Base-by-base conservation (phyloP, 257 asterid genomes). In the Sherardia arvensis region DNA sequence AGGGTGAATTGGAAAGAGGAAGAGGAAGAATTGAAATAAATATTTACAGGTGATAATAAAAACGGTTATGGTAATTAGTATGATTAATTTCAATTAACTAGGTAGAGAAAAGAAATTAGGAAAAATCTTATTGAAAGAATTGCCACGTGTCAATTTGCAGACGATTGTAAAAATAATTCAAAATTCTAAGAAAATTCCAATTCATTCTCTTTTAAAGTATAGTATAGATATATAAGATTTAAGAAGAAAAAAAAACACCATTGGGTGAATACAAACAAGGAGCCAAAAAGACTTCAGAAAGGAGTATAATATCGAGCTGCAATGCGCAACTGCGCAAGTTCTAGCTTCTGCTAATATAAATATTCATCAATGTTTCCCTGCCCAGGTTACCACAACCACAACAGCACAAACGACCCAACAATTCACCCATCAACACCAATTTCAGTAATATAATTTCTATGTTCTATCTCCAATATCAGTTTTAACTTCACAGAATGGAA, bases 401-500 rank as follows among this genome's bases (percentile, higher is more conserved):
- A 64, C 8, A 49, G 40, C 57, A 48, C 59, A 65, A 51, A 32
- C 53, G 45, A 51, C 40, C 47, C 65, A 60, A 66, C 61, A 33
- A 21, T n/a, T 4, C 26, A 58, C 48, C 34, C 38, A 3, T 32
- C 60, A 27, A 69, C 28, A 32, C 17, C 38, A 27, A 4, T 10
- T 22, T 12, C 17, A 45, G 65, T 5, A 17, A 54, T 69, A 51
- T 54, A 26, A 43, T 21, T 51, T 55, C 36, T 53, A 32, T 36
- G 49, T 64, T 21, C 43, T 53, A 70, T 36, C 56, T 69, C 28
- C 57, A 56, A 21, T 66, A 64, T 54, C 34, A 25, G 56, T 7
- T 15, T n/a, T 57, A 67, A 67, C 65, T 79, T 62, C 34, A 68
- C 69, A 71, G 27, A 48, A 69, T 32, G 32, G 51, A 70, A 66